Evolutionary conservation across 2,329 filamentous ascomycete genomes (phyloP).

Genomic region (Ophiostoma montium): DNA sequence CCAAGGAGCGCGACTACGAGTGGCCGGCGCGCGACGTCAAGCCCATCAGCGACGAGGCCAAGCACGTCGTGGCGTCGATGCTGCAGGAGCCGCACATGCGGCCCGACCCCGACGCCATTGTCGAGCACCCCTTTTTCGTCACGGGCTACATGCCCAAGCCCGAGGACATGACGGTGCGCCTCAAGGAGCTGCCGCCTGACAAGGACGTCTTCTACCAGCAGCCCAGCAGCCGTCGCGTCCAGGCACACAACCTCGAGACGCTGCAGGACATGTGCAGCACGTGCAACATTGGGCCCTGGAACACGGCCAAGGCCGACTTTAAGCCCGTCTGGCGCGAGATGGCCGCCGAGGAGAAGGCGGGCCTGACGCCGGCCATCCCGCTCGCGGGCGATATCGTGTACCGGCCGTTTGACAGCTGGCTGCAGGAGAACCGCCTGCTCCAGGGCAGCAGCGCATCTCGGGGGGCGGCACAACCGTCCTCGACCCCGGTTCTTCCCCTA

Average conservation of each 20-base stretch:
- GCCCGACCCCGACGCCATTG: constrained; percentile 63
- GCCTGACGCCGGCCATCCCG: constrained; percentile 48
- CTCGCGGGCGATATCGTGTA: constrained; percentile 49
- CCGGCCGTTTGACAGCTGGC: constrained; percentile 47
- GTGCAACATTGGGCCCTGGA: constrained; percentile 46
- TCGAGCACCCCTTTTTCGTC: constrained; percentile 67
- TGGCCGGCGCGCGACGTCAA: constrained; percentile 59
- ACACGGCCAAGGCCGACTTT: constrained; percentile 29
- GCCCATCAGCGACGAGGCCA: constrained; percentile 60
- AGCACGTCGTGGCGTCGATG: constrained; percentile 64
- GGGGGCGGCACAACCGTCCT: background rate
- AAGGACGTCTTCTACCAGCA: constrained; percentile 42
- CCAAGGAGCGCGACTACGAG: constrained; percentile 58
- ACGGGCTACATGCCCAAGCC: constrained; percentile 56
- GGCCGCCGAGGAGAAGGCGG: constrained; percentile 52
- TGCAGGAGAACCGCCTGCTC: constrained; percentile 35
- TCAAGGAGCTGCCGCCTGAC: constrained; percentile 44
- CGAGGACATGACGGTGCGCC: constrained; percentile 42
- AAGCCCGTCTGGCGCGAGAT: constrained; percentile 52
- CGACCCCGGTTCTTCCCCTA: background rate
- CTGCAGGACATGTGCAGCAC: constrained; percentile 42
- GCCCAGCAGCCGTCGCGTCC: constrained; percentile 30
- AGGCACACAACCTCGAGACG: constrained; percentile 34
- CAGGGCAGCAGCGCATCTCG: background rate
- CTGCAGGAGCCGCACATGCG: constrained; percentile 61